A percentile compares a stretch with the other conserved stretches of the same genome.
phyloP scores from a whole-genome alignment of 2,329 filamentous ascomycete species.

The Scortechinia acanthostroma region DNA sequence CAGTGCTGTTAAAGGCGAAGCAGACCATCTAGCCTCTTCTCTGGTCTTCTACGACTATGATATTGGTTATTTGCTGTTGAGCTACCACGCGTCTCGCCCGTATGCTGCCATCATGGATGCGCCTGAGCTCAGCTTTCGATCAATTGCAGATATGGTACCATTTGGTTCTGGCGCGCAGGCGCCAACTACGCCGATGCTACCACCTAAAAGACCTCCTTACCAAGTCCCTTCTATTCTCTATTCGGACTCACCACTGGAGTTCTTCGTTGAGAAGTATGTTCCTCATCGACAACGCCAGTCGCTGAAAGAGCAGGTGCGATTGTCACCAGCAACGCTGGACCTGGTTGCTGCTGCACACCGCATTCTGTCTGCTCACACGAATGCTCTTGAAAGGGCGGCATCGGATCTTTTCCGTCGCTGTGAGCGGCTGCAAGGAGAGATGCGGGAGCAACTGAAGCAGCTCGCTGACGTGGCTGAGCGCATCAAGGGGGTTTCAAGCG shows the following conservation, averaged over 20 bases:
- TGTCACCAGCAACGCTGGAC: slow-evolving; percentile 36
- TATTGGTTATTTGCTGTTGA: slow-evolving; percentile 48
- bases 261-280: slow-evolving; percentile 29
- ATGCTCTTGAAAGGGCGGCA: slow-evolving; percentile 31
- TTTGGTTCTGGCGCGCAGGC: slow-evolving; percentile 13
- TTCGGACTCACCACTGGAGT: slow-evolving; percentile 21
- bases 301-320: slow-evolving; percentile 31
- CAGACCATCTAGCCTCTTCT: slow-evolving; percentile 30
- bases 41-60: slow-evolving; percentile 47
- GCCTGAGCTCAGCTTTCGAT: slow-evolving; percentile 20
- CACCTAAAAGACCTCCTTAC: slow-evolving; percentile 28
- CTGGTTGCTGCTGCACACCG: slow-evolving; percentile 35
- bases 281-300: slow-evolving; percentile 28
- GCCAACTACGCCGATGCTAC: slow-evolving; percentile 12
- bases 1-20: slow-evolving; percentile 7
- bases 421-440: slow-evolving; percentile 33
- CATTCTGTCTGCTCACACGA: slow-evolving; percentile 32
- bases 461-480: slow-evolving; percentile 32
- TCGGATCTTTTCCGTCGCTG: slow-evolving; percentile 42
- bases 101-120: slow-evolving; percentile 42
- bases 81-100: slow-evolving; percentile 32
- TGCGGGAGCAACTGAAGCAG: slow-evolving; percentile 33
- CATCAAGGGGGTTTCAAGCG: slow-evolving; percentile 27
- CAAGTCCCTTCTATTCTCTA: slow-evolving; percentile 29
- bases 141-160: slow-evolving; percentile 14